These are phyloP conservation scores for Cladosporium oxysporum DNA, from an alignment of 2,329 filamentous ascomycete genomes.

Conservation along the genomic window DNA sequence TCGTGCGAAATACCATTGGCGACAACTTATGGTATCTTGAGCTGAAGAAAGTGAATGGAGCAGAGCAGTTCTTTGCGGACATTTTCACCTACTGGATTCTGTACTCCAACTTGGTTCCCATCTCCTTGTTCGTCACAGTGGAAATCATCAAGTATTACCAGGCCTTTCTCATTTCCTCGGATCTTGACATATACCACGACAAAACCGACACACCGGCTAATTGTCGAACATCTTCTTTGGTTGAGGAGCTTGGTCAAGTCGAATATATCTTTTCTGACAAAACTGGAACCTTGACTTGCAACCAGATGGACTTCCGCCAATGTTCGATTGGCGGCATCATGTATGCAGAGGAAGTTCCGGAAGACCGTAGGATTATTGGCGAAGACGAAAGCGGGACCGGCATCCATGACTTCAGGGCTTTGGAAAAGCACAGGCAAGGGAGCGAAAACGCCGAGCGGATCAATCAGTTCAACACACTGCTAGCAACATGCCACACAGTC, in stretches of 20 bases:
- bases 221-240: conserved; percentile 91
- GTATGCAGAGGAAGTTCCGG: conserved; percentile 88
- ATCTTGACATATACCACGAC: conserved; percentile 97
- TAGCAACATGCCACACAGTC: conserved; percentile 93
- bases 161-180: conserved; percentile 95
- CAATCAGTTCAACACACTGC: conserved; percentile 81
- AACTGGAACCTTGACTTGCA: conserved; percentile 95
- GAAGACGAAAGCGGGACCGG: conserved; percentile 76
- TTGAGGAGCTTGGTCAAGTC: conserved; percentile 96
- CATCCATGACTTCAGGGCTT: conserved; percentile 78
- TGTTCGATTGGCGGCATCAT: conserved; percentile 91
- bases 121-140: conserved; percentile 95
- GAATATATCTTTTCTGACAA: conserved; percentile 99
- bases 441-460: conserved; percentile 59
- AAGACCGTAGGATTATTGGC: conserved; percentile 75
- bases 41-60: conserved; percentile 65
- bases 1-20: conserved; percentile 67
- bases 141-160: conserved; percentile 98
- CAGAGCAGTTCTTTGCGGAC: conserved; percentile 84
- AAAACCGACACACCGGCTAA: conserved; percentile 93
- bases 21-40: conserved; percentile 71
- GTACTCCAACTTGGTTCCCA: conserved; percentile 93
- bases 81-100: conserved; percentile 98
- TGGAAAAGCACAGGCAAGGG: conserved; percentile 66
- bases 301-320: conserved; percentile 98